Percentiles rank a stretch among this genome's conserved stretches.
Conservation (phyloP, 306 rosid species). For the Styphnolobium japonicum region DNA sequence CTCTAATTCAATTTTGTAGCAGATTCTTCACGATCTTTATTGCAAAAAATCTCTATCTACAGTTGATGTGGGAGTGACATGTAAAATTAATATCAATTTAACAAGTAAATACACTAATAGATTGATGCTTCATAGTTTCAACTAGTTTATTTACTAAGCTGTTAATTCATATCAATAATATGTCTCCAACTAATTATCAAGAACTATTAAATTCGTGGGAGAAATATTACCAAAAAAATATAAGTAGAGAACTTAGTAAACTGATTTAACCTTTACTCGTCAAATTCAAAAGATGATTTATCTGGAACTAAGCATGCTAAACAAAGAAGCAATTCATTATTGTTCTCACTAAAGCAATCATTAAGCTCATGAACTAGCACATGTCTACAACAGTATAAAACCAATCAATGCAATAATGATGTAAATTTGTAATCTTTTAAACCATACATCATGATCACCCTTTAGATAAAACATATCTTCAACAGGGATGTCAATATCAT, state of each 20-base stretch:
- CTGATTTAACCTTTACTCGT: not conserved
- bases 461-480: too few species aligned
- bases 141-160: not conserved
- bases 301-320: not conserved
- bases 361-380: not conserved
- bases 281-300: not conserved
- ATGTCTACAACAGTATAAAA: not conserved
- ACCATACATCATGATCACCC: too few species aligned
- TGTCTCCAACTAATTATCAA: too few species aligned
- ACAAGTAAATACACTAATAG: not conserved
- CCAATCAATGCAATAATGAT: not conserved
- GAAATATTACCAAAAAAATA: too few species aligned
- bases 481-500: too few species aligned
- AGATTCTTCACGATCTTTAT: too few species aligned
- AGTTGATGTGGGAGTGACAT: too few species aligned
- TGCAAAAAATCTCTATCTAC: too few species aligned
- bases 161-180: not conserved
- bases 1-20: too few species aligned
- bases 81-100: not conserved
- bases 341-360: not conserved
- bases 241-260: too few species aligned
- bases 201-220: too few species aligned
- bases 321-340: not conserved
- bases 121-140: not conserved
- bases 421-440: not conserved